A percentile compares a stretch with the other conserved stretches of the same genome.
phyloP scores from a whole-genome alignment of 371 early-diverging fungal genomes.

The Umbelopsis sp. region DNA sequence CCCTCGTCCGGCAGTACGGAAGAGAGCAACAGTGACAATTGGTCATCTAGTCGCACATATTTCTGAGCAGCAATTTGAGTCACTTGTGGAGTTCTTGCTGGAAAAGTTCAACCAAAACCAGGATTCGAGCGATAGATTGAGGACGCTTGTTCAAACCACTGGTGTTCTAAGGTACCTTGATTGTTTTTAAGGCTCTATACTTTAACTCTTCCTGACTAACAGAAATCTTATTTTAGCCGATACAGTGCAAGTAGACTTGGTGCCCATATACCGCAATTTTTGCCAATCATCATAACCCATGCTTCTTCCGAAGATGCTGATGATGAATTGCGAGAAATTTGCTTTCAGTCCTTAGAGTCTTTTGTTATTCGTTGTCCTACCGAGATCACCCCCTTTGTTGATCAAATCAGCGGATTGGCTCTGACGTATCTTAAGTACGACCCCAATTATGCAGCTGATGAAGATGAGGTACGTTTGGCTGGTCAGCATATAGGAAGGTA shows the following conservation, averaged over 20 bases:
- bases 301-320: conserved; percentile 65
- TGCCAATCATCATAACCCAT: conserved; percentile 68
- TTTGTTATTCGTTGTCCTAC: conserved; percentile 81
- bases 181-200: too few relatives aligned
- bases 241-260: conserved; percentile 72
- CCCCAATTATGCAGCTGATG: conserved; percentile 89
- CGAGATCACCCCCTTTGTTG: conserved; percentile 66
- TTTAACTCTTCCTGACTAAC: not conserved
- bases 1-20: conserved; percentile 80
- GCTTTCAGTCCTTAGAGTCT: conserved; percentile 85
- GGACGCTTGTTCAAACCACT: conserved; percentile 74
- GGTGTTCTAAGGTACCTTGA: conserved; percentile 69
- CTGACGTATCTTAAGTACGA: conserved; percentile 82
- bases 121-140: conserved; percentile 63
- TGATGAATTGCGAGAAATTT: conserved; percentile 86
- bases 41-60: conserved; percentile 75
- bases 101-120: conserved; percentile 43
- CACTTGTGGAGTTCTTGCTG: conserved; percentile 48
- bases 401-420: conserved; percentile 63
- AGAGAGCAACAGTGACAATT: conserved; percentile 78
- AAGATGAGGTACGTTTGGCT: conserved; percentile 45
- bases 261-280: conserved; percentile 65
- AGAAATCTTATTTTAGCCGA: conserved; percentile 55
- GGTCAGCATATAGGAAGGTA: not conserved
- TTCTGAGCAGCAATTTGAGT: conserved; percentile 73